These are phyloP conservation scores for Herpomyces periplanetae DNA, from an alignment of 2,329 filamentous ascomycete species.

Conservation along the genomic window DNA sequence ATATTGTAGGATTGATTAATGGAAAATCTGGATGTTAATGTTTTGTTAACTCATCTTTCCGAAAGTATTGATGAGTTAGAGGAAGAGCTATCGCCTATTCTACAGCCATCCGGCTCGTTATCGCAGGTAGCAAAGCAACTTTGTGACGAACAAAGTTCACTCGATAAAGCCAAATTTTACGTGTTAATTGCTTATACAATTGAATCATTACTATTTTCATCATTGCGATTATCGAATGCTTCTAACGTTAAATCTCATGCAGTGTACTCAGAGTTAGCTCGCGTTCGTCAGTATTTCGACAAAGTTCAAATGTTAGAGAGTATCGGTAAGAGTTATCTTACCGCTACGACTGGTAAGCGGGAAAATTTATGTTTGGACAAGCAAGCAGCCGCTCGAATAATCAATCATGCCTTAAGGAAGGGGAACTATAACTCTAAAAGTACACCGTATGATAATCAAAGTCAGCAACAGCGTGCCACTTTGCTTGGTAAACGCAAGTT, in stretches of 20 bases:
- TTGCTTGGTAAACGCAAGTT: conserved; percentile 2
- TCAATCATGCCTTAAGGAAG: conserved; percentile 28
- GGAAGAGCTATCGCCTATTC: conserved; percentile 27
- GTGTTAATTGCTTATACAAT: conserved; percentile 58
- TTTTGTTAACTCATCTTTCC: conserved; percentile 31
- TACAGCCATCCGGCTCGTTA: conserved; percentile 20
- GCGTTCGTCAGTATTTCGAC: conserved; percentile 59
- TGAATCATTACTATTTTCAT: conserved; percentile 50
- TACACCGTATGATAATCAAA: conserved; percentile 6
- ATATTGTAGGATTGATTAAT: too few species aligned
- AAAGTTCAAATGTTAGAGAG: conserved; percentile 45
- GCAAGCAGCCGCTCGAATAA: conserved; percentile 35
- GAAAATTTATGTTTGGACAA: conserved; percentile 22
- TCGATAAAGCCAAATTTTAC: conserved; percentile 79
- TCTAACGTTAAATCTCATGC: conserved; percentile 45
- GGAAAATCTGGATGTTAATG: conserved; percentile 18
- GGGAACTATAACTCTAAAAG: conserved; percentile 7
- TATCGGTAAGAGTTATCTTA: conserved; percentile 5
- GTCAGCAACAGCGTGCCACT: conserved; percentile 5
- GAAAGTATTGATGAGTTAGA: conserved; percentile 42
- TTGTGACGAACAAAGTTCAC: too few species aligned
- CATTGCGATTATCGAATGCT: conserved; percentile 36
- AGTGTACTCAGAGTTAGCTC: conserved; percentile 44
- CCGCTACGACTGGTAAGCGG: conserved; percentile 14
- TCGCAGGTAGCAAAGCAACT: conserved; percentile 41